A percentile compares a stretch with the other conserved stretches of the same genome.
phyloP scores from a whole-genome alignment of 306 rosid genomes.

The Cicer judaicum region DNA sequence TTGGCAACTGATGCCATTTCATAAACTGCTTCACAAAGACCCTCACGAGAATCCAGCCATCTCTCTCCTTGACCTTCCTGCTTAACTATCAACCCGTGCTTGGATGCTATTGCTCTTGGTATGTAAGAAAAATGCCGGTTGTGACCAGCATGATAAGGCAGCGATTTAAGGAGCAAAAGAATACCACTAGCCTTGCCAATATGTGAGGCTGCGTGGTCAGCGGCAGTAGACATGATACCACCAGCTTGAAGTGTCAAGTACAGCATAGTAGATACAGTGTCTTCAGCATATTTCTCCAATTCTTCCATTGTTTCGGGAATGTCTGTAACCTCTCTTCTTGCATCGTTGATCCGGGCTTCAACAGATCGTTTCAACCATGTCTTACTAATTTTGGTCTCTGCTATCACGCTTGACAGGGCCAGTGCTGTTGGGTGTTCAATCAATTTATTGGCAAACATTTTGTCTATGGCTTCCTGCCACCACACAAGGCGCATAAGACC shows the following conservation, averaged over 20 bases:
- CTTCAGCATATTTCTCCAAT: constrained; percentile 84
- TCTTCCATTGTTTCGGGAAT: constrained; percentile 67
- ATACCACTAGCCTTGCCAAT: constrained; percentile 89
- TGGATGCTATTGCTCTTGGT: constrained; percentile 69
- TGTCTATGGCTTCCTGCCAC: constrained; percentile 95
- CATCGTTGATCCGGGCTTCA: constrained; percentile 84
- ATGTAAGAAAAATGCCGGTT: constrained; percentile 74
- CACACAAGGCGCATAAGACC: constrained; percentile 66
- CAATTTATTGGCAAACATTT: constrained; percentile 65
- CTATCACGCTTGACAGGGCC: constrained; percentile 63
- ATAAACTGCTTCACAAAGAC: constrained; percentile 69
- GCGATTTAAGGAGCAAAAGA: constrained; percentile 69
- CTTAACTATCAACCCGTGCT: constrained; percentile 69
- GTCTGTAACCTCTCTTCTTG: constrained; percentile 71
- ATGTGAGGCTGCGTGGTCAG: constrained; percentile 95
- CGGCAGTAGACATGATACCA: constrained; percentile 69
- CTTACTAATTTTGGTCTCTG: constrained; percentile 71
- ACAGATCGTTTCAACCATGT: constrained; percentile 79
- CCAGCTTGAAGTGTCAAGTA: constrained; percentile 87
- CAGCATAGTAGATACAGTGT: constrained; percentile 77
- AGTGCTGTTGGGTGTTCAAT: constrained; percentile 88
- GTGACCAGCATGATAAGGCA: constrained; percentile 77
- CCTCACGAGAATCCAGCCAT: constrained; percentile 69
- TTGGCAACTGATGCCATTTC: constrained; percentile 86
- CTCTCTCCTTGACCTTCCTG: constrained; percentile 59